Conservation (phyloP, 495 filamentous ascomycete genomes). For the Copromyces sp. region DNA sequence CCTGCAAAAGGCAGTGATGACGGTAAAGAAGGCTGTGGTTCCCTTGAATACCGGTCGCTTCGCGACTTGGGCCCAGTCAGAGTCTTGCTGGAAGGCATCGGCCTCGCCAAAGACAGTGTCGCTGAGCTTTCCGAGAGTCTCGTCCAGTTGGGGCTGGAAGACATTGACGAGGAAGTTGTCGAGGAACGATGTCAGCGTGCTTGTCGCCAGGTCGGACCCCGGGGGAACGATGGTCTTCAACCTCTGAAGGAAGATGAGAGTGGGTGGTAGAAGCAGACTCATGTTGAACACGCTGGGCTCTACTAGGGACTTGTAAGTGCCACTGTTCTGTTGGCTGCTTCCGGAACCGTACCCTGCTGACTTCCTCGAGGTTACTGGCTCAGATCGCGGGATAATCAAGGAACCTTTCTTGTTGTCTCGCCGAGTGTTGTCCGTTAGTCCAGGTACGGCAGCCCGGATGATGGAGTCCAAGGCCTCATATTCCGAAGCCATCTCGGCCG, state of each 20-base stretch:
- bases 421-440: slow-evolving; percentile 73
- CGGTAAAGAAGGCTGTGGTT: slow-evolving; percentile 74
- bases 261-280: slow-evolving; percentile 85
- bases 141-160: slow-evolving; percentile 92
- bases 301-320: slow-evolving; percentile 57
- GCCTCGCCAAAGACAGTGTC: slow-evolving; percentile 69
- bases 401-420: slow-evolving; percentile 36
- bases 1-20: slow-evolving; percentile 82
- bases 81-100: slow-evolving; percentile 81
- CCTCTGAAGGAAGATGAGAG: slow-evolving; percentile 80
- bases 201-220: slow-evolving; percentile 71
- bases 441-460: slow-evolving; percentile 81
- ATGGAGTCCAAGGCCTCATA: slow-evolving; percentile 87
- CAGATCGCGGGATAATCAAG: slow-evolving; percentile 22
- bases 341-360: neutral
- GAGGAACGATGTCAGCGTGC: slow-evolving; percentile 86
- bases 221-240: slow-evolving; percentile 86
- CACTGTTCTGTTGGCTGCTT: slow-evolving; percentile 39
- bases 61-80: slow-evolving; percentile 67
- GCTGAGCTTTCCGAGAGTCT: slow-evolving; percentile 84
- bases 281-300: slow-evolving; percentile 98
- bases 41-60: slow-evolving; percentile 86
- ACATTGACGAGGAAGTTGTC: slow-evolving; percentile 98
- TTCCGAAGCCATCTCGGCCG: slow-evolving; percentile 63
- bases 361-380: slow-evolving; percentile 25